These are phyloP conservation scores for Aspergillus fumigatus DNA, from an alignment of 2,329 filamentous ascomycete species.

Conservation along the genomic window DNA sequence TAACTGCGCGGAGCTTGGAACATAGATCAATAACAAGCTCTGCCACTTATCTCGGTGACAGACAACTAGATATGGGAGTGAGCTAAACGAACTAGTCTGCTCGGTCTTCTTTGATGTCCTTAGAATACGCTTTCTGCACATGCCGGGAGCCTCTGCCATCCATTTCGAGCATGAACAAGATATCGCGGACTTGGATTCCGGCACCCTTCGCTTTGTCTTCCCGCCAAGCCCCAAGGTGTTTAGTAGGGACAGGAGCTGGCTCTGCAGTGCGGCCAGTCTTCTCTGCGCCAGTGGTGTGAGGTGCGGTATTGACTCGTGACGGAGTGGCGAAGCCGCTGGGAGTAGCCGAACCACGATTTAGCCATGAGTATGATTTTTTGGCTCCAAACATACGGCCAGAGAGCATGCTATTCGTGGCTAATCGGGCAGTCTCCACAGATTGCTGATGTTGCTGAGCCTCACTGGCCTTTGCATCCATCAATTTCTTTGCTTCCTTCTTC, in stretches of 20 bases:
- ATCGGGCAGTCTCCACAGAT: conserved; percentile 76
- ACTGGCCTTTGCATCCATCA: conserved; percentile 66
- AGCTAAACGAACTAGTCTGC: conserved; percentile 13
- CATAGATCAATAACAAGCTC: background rate
- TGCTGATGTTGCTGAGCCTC: conserved; percentile 75
- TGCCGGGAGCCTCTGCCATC: conserved; percentile 56
- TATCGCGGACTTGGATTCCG: conserved; percentile 79
- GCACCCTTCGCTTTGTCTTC: conserved; percentile 73
- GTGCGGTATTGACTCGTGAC: conserved; percentile 27
- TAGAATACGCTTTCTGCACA: conserved; percentile 41
- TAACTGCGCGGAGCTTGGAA: conserved; percentile 14
- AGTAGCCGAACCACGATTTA: conserved; percentile 35
- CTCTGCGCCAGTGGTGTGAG: conserved; percentile 27
- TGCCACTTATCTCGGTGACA: background rate
- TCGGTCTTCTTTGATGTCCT: conserved; percentile 40
- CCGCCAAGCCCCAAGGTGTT: conserved; percentile 67
- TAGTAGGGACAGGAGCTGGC: conserved; percentile 42
- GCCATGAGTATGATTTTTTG: conserved; percentile 47
- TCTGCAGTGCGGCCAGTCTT: conserved; percentile 26
- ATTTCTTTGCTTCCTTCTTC: conserved; percentile 82
- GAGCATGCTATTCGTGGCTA: conserved; percentile 63
- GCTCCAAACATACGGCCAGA: conserved; percentile 46
- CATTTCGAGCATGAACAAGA: conserved; percentile 71
- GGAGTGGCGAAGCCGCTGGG: conserved; percentile 38
- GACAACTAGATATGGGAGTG: background rate